phyloP scores from a whole-genome alignment of 495 filamentous ascomycete genomes.

The Aspergillus bridgeri region DNA sequence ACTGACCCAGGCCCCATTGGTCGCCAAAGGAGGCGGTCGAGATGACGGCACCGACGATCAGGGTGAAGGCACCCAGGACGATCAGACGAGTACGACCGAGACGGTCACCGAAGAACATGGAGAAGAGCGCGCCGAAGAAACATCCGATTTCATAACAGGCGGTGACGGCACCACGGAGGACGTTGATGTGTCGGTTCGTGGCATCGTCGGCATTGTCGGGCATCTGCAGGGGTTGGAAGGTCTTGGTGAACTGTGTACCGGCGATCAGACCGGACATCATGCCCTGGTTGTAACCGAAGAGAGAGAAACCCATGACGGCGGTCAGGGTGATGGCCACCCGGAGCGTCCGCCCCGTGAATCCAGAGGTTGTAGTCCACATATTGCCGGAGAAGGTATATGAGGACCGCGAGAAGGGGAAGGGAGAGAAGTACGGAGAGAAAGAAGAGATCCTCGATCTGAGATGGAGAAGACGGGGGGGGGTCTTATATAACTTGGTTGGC shows the following conservation, averaged over 20 bases:
- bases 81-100: slow-evolving; percentile 51
- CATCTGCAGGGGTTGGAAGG: slow-evolving; percentile 17
- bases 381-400: slow-evolving; percentile 12
- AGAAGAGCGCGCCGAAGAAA: slow-evolving; percentile 51
- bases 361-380: slow-evolving; percentile 24
- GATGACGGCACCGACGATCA: slow-evolving; percentile 50
- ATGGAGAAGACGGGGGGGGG: not conserved
- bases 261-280: slow-evolving; percentile 25
- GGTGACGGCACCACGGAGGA: slow-evolving; percentile 36
- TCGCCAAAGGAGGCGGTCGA: slow-evolving; percentile 41
- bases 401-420: slow-evolving; percentile 2
- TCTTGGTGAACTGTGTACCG: slow-evolving; percentile 17
- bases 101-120: slow-evolving; percentile 44
- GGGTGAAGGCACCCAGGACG: slow-evolving; percentile 41
- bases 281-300: slow-evolving; percentile 28
- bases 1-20: slow-evolving; percentile 39
- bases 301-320: slow-evolving; percentile 24
- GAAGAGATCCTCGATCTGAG: not conserved
- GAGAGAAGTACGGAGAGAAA: slow-evolving; percentile 5
- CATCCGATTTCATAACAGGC: slow-evolving; percentile 55
- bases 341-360: slow-evolving; percentile 18
- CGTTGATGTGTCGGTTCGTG: slow-evolving; percentile 14
- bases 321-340: slow-evolving; percentile 24
- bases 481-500: not conserved
- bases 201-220: slow-evolving; percentile 2